Conservation (phyloP, 2,329 filamentous ascomycete genomes). For the Epichloe gansuensis region DNA sequence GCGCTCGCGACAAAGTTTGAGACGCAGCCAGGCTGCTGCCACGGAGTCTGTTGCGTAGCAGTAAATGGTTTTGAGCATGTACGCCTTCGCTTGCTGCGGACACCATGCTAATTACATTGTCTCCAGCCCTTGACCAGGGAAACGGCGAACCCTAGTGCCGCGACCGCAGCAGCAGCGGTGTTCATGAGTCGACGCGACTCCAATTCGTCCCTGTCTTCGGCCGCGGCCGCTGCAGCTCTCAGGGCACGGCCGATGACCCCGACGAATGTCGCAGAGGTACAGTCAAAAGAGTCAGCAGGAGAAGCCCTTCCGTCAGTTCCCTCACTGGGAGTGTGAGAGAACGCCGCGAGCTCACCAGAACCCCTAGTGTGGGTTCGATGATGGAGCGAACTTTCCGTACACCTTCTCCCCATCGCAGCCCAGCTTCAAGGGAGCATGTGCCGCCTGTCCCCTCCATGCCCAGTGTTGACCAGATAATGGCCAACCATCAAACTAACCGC, state of each 20-base stretch:
- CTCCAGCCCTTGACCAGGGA: conserved; percentile 49
- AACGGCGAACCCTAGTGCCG: conserved; percentile 59
- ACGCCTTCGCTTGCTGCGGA: neutral
- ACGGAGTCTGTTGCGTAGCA: neutral
- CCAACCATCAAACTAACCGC: conserved; percentile 12
- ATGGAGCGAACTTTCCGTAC: conserved; percentile 77
- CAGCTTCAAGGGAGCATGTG: conserved; percentile 28
- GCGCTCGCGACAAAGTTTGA: neutral
- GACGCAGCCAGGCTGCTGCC: neutral
- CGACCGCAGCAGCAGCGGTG: conserved; percentile 70
- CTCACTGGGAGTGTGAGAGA: conserved; percentile 35
- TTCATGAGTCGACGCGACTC: conserved; percentile 53
- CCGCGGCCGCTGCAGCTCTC: conserved; percentile 77
- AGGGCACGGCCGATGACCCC: conserved; percentile 67
- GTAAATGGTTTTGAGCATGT: too few species aligned
- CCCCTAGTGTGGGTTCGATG: conserved; percentile 71
- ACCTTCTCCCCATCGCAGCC: conserved; percentile 46
- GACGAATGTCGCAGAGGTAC: conserved; percentile 66
- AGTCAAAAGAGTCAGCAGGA: conserved; percentile 72
- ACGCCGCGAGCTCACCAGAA: conserved; percentile 42
- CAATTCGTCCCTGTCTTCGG: conserved; percentile 62
- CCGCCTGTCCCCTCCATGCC: conserved; percentile 72
- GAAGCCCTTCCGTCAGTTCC: conserved; percentile 62
- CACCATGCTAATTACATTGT: neutral
- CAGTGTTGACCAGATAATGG: conserved; percentile 23